Base-by-base conservation (phyloP, 2,329 filamentous ascomycete genomes). In the Rhytidhysteron rufulum region DNA sequence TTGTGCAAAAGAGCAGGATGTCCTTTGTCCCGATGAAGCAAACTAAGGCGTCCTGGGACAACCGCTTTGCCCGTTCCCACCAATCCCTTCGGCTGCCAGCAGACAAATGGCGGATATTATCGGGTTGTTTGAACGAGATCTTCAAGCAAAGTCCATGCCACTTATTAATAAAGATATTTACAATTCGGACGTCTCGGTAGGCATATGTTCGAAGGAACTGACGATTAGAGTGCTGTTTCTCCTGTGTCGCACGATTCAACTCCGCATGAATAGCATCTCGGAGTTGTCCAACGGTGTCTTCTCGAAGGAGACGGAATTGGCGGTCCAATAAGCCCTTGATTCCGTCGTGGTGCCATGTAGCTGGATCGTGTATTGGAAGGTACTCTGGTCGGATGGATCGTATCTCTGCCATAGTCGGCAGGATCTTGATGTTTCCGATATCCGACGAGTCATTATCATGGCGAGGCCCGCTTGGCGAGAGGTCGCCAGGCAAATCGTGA, bases 221-320 rank as follows among this genome's bases (percentile, higher is more conserved):
- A 19, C 16, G 7, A 35, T 13, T 29, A 13, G 21, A 13, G 19
- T 31, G 31, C 9, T 13, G 4, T 7, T 17, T 41, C 2, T 9
- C n/a, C 18, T 20, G 2, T 16, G 34, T 9, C 7, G 21, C 20
- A 4, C 38, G 13, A 18, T 27, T 6, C 22, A 42, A 8, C 15
- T 42, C 29, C 4, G 19, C 11, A 8, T 31, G 35, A 5, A 48
- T 29, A 2, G 67, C 67, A 47, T 78, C 73, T 19, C 74, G 65
- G 4, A 80, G 58, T 40, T 76, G 70, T 0, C 74, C 73, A 3
- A 79, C 61, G 0, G 69, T 74, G 48, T 81, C 77, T 54, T 80
- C 73, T 3, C 77, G 66, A 2, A 79, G 54, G 0, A 80, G 67
- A 6, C 77, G 69, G 34, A 80, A 81, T 39, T 80, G 69, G 39